phyloP scores from a whole-genome alignment of 371 early-diverging fungal species.

The Mortierella sp. region DNA sequence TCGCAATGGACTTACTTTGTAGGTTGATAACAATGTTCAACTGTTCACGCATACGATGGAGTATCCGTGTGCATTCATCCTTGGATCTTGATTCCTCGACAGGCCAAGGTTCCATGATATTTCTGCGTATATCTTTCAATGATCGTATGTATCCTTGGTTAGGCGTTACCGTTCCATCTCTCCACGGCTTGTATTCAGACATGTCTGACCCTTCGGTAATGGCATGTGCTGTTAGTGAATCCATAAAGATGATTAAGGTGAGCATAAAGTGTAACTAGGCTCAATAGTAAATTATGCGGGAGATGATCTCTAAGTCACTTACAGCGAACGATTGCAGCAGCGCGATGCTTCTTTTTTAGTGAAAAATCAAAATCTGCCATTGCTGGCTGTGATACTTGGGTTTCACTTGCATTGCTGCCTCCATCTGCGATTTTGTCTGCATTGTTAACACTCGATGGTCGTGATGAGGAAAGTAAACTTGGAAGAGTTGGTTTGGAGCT shows the following conservation, averaged over 20 bases:
- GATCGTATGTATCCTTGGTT: conserved; percentile 17
- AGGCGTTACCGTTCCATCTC: conserved; percentile 34
- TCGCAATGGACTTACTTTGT: conserved; percentile 32
- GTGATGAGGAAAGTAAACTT: conserved; percentile 5
- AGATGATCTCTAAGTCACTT: background rate
- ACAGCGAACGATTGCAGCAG: conserved; percentile 41
- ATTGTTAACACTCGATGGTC: background rate
- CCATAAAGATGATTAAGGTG: background rate
- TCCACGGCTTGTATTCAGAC: conserved; percentile 48
- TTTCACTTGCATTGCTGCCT: background rate
- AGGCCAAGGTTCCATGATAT: conserved; percentile 49
- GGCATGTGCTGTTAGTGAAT: conserved; percentile 24
- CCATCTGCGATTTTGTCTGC: too few relatives aligned
- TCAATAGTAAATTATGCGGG: background rate
- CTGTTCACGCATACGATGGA: conserved; percentile 53
- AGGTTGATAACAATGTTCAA: conserved; percentile 48
- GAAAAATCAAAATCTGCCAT: conserved; percentile 21
- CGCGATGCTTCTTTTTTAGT: conserved; percentile 34
- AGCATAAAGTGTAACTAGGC: background rate
- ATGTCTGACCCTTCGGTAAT: conserved; percentile 38
- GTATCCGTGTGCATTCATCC: conserved; percentile 40
- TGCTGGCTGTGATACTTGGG: background rate
- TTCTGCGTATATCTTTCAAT: conserved; percentile 22
- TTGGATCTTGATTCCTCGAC: conserved; percentile 30
- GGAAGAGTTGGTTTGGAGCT: conserved; percentile 11